Conservation (phyloP, 495 filamentous ascomycete genomes). For the Xylaria scruposa region DNA sequence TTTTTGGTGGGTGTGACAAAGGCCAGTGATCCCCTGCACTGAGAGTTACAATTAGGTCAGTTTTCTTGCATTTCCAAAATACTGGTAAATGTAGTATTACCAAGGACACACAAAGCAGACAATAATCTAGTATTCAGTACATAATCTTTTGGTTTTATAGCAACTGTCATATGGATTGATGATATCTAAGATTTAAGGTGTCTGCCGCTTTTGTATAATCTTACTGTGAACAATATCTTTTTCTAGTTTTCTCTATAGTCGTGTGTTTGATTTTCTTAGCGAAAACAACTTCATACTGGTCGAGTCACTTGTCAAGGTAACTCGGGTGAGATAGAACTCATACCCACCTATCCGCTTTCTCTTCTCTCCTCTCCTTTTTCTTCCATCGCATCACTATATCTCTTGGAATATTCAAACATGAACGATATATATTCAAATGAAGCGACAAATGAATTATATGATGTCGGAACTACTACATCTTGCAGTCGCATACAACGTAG, state of each 20-base stretch:
- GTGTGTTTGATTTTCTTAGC: too few relatives aligned
- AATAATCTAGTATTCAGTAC: background rate
- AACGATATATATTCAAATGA: background rate
- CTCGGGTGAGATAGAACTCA: background rate
- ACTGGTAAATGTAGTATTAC: background rate
- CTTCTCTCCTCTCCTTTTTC: background rate
- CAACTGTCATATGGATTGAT: background rate
- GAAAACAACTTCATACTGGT: background rate
- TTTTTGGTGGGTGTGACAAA: background rate
- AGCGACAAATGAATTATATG: background rate
- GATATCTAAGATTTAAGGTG: background rate
- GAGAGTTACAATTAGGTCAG: background rate
- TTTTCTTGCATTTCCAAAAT: background rate
- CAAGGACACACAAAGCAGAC: background rate
- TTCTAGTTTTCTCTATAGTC: background rate
- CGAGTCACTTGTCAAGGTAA: background rate
- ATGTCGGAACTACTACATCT: background rate
- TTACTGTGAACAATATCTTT: background rate
- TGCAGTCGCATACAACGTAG: constrained; percentile 7
- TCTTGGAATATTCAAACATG: background rate
- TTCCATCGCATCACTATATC: background rate
- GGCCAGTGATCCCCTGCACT: background rate
- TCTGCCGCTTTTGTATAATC: background rate
- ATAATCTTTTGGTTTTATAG: background rate
- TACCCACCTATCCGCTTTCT: background rate